Evolutionary conservation across 2,329 filamentous ascomycete genomes (phyloP), one percentile per base, ranked within the genome.

Genomic region (Fusarium siculi): DNA sequence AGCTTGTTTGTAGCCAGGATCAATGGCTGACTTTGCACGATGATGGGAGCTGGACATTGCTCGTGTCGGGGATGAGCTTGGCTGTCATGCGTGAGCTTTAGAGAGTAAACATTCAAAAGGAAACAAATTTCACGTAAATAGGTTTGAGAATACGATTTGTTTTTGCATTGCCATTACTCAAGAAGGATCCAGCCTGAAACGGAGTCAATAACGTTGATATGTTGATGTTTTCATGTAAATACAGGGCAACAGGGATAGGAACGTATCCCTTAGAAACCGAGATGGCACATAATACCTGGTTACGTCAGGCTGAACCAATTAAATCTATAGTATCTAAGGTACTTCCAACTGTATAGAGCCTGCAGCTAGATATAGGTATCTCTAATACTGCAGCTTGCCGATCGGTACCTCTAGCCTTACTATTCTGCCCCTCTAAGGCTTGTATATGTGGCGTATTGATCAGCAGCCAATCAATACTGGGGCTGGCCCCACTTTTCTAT

Each of bases 171-270:
- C 10, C 23, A 34, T 37, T 28, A 46, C 36, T 39, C 9, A 43
- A 42, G 32, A 69, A 65, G 59, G 36, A 54, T 58, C 5, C 16
- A 28, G 25, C 19, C 58, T 65, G 58, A 70, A 50, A 69, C 66
- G 7, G 21, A 53, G 39, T 43, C 43, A 52, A 36, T 30, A 55
- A n/a, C 34, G 25, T 36, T 14, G 14, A 10, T 19, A 52, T 34
- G n/a, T 42, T 39, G 36, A 25, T 40, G 43, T 18, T 59, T 34
- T 49, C 28, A 23, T 32, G 52, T 46, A 30, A 39, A 46, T 14
- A 44, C 25, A 59, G 28, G n/a, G n/a, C 25, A 40, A 21, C 47
- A 54, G 37, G 57, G 55, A 49, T 50, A 60, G 56, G 36, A 40
- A 40, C 36, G 21, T 43, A n/a, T 55, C n/a, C n/a, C n/a, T n/a